Conservation (phyloP, 176 grass and related monocot species). For the Otatea glauca region DNA sequence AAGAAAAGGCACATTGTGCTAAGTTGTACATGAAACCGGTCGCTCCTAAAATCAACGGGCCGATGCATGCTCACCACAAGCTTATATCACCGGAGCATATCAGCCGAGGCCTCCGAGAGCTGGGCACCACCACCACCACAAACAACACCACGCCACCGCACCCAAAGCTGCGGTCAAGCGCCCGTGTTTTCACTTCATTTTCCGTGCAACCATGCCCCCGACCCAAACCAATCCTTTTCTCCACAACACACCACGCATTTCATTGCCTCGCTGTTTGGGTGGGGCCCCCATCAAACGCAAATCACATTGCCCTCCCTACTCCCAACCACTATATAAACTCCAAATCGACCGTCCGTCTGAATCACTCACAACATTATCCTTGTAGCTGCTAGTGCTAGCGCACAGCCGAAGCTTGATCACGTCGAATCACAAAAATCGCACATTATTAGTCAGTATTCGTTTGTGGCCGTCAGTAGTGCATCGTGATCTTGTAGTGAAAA, state of each 20-base stretch:
- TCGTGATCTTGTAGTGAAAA: too few species aligned
- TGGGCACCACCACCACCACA: background rate
- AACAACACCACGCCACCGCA: background rate
- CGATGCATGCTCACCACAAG: background rate
- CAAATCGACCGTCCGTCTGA: background rate
- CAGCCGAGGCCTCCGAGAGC: background rate
- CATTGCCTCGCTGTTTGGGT: background rate
- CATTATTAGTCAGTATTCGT: background rate
- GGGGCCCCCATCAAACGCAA: background rate
- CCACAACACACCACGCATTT: background rate
- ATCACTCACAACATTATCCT: slow-evolving; percentile 2
- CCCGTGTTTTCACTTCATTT: slow-evolving; percentile 49
- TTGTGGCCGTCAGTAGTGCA: background rate
- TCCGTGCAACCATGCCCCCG: slow-evolving; percentile 21
- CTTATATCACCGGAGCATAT: too few species aligned
- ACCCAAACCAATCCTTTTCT: background rate
- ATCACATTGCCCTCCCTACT: background rate
- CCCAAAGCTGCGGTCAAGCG: slow-evolving; percentile 31
- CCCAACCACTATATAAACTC: slow-evolving; percentile 37
- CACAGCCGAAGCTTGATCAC: background rate
- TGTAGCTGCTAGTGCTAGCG: background rate
- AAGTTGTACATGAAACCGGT: background rate
- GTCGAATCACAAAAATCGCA: background rate
- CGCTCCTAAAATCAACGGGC: background rate
- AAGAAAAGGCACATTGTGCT: too few species aligned